Base-by-base conservation (phyloP, 805 yeast genomes). In the Metschnikowia lachancei region DNA sequence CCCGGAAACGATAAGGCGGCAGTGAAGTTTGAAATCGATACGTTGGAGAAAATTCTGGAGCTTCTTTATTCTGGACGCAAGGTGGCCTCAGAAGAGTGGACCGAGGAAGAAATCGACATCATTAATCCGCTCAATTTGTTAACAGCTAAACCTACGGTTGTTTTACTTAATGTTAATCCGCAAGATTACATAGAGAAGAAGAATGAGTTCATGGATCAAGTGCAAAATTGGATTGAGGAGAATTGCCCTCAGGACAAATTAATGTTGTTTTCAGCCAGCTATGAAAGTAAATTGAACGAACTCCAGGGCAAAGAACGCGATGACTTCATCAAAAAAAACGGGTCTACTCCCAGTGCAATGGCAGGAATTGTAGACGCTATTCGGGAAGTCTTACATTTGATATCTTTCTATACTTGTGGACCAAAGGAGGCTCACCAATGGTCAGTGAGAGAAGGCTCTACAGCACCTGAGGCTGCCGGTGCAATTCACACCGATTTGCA, bases 381-480 rank as follows among this genome's bases (percentile, higher is more conserved):
- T n/a, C 51, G 58, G 11, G 47, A 41, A 32, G 57, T 39, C 11
- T 50, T 55, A 11, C 49, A 47, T 56, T 82, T 94, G 67, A 90
- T 91, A 56, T 89, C 97, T 44, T 94, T 85, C 77, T 94, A 89
- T 80, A 94, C 99, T 30, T 85, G 94, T 64, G 99, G 99, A 58
- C 86, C 95, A 35, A 88, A 87, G 52, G 99, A 94, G 74, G 96
- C 91, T 41, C 85, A 97, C 68, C 97, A 95, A 70, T 94, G 99
- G 99, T 94, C 99, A 30, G 82, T 94, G 53, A 82, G 98, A 71
- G 75, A 77, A 57, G 95, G 95, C 58, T 86, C 92, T 39, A 84
- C 87, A 59, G 97, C 97, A 44, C 99, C 99, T n/a, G 90, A 87
- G 63, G 98, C 99, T 37, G 99, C 99, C 18, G 98, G 97, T 66